phyloP scores from a whole-genome alignment of 257 asterid species.

The Solanum microdontum region DNA sequence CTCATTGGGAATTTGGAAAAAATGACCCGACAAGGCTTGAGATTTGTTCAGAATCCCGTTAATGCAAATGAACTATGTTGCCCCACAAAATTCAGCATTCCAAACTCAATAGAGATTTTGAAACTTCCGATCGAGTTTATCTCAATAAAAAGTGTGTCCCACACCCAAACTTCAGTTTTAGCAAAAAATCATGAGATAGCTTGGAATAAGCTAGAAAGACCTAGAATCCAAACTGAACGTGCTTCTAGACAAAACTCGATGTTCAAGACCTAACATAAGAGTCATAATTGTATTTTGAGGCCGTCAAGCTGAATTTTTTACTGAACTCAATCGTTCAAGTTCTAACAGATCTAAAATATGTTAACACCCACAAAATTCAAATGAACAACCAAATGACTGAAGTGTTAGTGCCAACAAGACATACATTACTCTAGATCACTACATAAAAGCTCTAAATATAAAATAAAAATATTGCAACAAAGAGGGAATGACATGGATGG shows the following conservation, averaged over 20 bases:
- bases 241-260: neutral
- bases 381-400: neutral
- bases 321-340: neutral
- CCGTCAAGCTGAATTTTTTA: neutral
- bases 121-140: neutral
- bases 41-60: neutral
- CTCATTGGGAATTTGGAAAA: neutral
- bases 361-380: neutral
- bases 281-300: neutral
- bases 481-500: neutral
- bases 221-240: neutral
- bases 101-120: neutral
- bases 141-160: neutral
- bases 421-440: neutral
- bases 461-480: too few relatives aligned
- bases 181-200: neutral
- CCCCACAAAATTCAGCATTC: neutral
- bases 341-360: neutral
- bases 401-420: neutral
- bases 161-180: neutral
- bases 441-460: neutral
- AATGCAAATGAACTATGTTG: neutral
- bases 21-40: neutral
- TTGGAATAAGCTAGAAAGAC: neutral
- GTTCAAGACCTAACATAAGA: too few relatives aligned